phyloP scores from a whole-genome alignment of 208 protist genomes.

The Leishmania turanica region DNA sequence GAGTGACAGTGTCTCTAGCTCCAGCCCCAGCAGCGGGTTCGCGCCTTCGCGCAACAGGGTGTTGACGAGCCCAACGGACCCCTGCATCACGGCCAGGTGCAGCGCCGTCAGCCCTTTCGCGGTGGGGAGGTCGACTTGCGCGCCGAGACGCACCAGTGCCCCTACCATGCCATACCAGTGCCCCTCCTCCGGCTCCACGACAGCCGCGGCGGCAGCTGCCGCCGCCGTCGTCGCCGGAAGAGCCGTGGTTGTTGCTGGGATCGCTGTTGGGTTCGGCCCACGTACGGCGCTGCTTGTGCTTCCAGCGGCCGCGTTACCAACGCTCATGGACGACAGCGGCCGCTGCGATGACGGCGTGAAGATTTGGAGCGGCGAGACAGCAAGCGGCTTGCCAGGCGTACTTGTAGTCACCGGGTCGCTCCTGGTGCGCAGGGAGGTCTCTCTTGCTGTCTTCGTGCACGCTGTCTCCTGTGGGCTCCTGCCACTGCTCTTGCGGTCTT shows the following conservation, averaged over 20 bases:
- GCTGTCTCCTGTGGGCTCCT: neutral
- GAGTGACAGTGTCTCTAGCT: slow-evolving; percentile 21
- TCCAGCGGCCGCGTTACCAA: neutral
- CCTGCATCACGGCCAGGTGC: slow-evolving; percentile 42
- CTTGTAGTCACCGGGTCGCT: neutral
- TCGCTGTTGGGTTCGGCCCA: neutral
- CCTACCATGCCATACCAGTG: slow-evolving; percentile 31
- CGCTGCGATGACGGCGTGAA: neutral
- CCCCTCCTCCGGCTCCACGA: slow-evolving; percentile 16
- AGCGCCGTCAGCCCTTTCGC: slow-evolving; percentile 38
- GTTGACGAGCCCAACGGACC: slow-evolving; percentile 36
- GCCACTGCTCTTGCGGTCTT: slow-evolving; percentile 2
- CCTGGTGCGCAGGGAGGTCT: neutral
- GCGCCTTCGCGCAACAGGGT: slow-evolving; percentile 42
- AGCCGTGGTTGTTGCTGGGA: neutral
- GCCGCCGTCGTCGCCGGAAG: neutral
- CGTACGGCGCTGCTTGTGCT: neutral
- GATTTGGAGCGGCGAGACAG: neutral
- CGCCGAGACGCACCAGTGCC: slow-evolving; percentile 36
- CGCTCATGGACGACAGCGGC: neutral
- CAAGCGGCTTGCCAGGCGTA: neutral
- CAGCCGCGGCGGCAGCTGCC: slow-evolving; percentile 9
- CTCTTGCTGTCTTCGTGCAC: neutral
- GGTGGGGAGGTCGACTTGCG: slow-evolving; percentile 37
- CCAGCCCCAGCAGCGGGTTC: slow-evolving; percentile 29